Evolutionary conservation across 805 yeast species (phyloP).

Genomic region (Yarrowia yakushimensis): DNA sequence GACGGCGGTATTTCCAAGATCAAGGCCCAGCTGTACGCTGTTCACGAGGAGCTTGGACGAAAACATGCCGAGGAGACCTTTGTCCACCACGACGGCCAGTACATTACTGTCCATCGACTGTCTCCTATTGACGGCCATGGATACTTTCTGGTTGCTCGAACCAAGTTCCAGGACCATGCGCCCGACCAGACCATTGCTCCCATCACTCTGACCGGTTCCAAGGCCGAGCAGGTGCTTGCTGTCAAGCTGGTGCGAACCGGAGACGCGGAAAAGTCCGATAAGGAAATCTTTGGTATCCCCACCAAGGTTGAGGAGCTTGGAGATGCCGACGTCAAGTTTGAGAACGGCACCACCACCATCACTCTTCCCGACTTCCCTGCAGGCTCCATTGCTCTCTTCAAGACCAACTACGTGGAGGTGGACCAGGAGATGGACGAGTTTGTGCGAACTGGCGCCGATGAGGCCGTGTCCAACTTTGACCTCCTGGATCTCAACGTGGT

Average conservation of each 20-base stretch:
- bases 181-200: constrained; percentile 35
- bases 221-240: constrained; percentile 50
- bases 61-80: constrained; percentile 81
- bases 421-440: constrained; percentile 61
- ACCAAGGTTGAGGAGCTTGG: constrained; percentile 54
- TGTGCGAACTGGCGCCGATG: constrained; percentile 71
- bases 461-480: constrained; percentile 59
- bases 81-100: constrained; percentile 91
- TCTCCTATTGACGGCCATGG: constrained; percentile 85
- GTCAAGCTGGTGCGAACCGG: constrained; percentile 55
- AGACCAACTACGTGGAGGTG: constrained; percentile 65
- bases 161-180: constrained; percentile 57
- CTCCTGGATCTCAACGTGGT: constrained; percentile 71
- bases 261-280: constrained; percentile 43
- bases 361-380: constrained; percentile 70
- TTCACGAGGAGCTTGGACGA: constrained; percentile 41
- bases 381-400: constrained; percentile 84
- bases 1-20: constrained; percentile 69
- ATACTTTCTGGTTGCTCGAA: constrained; percentile 81
- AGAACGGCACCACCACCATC: constrained; percentile 49
- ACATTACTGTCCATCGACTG: constrained; percentile 81
- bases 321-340: constrained; percentile 48
- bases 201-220: constrained; percentile 38
- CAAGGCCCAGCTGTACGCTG: constrained; percentile 45
- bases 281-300: constrained; percentile 59